Conservation (phyloP, 2,329 filamentous ascomycete species). For the Aspergillus neotritici region DNA sequence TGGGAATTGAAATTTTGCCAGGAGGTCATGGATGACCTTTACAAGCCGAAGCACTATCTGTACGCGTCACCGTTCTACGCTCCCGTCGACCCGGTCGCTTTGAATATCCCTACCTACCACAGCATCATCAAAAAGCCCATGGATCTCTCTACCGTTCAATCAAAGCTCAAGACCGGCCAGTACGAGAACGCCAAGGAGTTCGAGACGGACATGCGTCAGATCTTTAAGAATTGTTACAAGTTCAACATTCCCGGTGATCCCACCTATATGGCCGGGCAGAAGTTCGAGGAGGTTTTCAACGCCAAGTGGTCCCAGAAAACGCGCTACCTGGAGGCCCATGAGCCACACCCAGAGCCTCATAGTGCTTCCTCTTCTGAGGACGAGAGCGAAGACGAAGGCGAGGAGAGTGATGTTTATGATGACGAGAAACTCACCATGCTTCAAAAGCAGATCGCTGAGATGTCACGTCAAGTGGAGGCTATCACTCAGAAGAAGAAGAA, state of each 20-base stretch:
- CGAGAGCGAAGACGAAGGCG: constrained; percentile 66
- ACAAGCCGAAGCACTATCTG: constrained; percentile 63
- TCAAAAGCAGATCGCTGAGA: constrained; percentile 66
- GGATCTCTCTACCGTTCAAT: constrained; percentile 78
- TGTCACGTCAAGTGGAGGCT: constrained; percentile 60
- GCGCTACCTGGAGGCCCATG: constrained; percentile 72
- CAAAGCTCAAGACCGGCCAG: constrained; percentile 69
- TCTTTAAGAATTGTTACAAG: constrained; percentile 83
- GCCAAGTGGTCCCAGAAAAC: constrained; percentile 71
- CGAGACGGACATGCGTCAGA: constrained; percentile 72
- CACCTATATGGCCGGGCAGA: constrained; percentile 65
- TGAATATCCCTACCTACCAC: constrained; percentile 90
- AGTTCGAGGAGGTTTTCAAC: constrained; percentile 70
- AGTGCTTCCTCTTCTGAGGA: constrained; percentile 63
- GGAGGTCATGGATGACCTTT: constrained; percentile 69
- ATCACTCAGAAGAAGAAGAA: constrained; percentile 57
- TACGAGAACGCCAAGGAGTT: constrained; percentile 82
- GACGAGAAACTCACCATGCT: constrained; percentile 60
- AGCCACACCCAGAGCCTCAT: constrained; percentile 58
- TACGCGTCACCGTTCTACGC: constrained; percentile 70
- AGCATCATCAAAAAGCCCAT: constrained; percentile 94
- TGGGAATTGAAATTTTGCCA: constrained; percentile 88
- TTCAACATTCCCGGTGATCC: constrained; percentile 81
- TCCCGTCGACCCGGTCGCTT: constrained; percentile 86
- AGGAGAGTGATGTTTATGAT: constrained; percentile 56